A percentile compares a stretch with the other conserved stretches of the same genome.
phyloP scores from a whole-genome alignment of 208 protist species.

The Leishmania guyanensis region DNA sequence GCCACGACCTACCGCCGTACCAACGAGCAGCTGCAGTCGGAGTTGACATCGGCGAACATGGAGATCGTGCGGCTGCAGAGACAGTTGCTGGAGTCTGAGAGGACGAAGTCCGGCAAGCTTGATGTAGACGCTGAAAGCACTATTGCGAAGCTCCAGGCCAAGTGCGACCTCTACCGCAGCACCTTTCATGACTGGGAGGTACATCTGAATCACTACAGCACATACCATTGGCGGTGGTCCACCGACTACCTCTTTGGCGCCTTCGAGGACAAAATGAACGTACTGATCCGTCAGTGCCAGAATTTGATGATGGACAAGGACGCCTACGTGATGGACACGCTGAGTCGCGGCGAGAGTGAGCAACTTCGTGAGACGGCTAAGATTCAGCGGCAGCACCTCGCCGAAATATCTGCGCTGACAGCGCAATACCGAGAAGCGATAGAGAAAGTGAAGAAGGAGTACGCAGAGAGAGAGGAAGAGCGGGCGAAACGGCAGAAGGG shows the following conservation, averaged over 20 bases:
- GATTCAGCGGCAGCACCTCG: slow-evolving; percentile 25
- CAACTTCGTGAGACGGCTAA: slow-evolving; percentile 24
- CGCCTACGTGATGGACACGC: slow-evolving; percentile 21
- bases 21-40: slow-evolving; percentile 28
- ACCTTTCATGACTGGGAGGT: slow-evolving; percentile 14
- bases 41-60: slow-evolving; percentile 26
- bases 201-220: slow-evolving; percentile 25
- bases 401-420: slow-evolving; percentile 29
- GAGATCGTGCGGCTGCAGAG: slow-evolving; percentile 27
- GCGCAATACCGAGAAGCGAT: slow-evolving; percentile 25
- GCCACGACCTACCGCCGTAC: slow-evolving; percentile 20
- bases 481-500: slow-evolving; percentile 1
- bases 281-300: slow-evolving; percentile 20
- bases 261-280: slow-evolving; percentile 30
- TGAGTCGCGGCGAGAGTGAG: slow-evolving; percentile 25
- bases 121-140: neutral
- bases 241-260: slow-evolving; percentile 34
- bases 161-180: neutral
- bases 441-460: slow-evolving; percentile 27
- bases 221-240: slow-evolving; percentile 18
- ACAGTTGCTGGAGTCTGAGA: slow-evolving; percentile 22
- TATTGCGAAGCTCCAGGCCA: slow-evolving; percentile 8
- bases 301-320: slow-evolving; percentile 22
- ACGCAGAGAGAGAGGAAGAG: slow-evolving; percentile 15
- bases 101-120: neutral